Percentiles rank a stretch among this genome's conserved stretches.
Evolutionary conservation across 495 filamentous ascomycete species (phyloP).

Genomic region (Penicillium lividum): DNA sequence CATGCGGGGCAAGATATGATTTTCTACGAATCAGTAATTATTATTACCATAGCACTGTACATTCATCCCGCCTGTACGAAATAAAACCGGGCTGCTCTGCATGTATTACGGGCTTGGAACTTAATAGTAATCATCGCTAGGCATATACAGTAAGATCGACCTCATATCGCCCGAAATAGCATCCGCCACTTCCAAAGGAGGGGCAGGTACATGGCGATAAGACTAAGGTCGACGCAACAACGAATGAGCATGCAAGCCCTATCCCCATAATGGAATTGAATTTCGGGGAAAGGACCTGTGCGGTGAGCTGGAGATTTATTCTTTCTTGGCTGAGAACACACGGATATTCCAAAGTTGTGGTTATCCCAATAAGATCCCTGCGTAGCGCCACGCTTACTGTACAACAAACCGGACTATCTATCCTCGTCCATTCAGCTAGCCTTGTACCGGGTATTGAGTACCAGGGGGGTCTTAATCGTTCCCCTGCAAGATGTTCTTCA

Average conservation of each 20-base stretch:
- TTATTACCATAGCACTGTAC: not conserved
- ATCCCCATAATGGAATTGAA: not conserved
- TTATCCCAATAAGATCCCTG: slow-evolving; percentile 2
- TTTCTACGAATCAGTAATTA: not conserved
- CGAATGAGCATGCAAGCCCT: not conserved
- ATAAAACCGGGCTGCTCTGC: slow-evolving; percentile 1
- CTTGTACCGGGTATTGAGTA: not conserved
- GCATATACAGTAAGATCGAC: not conserved
- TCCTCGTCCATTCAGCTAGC: not conserved
- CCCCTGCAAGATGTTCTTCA: not conserved
- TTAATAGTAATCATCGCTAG: not conserved
- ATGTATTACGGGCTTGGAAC: not conserved
- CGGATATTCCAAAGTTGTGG: not conserved
- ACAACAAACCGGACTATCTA: not conserved
- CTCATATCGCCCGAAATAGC: not conserved
- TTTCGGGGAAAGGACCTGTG: not conserved
- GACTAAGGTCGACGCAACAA: not conserved
- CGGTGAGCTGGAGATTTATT: too few species aligned
- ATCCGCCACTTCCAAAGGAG: slow-evolving; percentile 4
- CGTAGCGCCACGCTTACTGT: slow-evolving; percentile 3
- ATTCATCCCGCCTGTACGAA: not conserved
- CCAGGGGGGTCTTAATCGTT: not conserved
- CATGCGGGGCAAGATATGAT: not conserved
- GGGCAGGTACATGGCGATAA: not conserved
- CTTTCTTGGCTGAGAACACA: too few species aligned